phyloP scores from a whole-genome alignment of 306 rosid genomes.

The Gleditsia sinensis region DNA sequence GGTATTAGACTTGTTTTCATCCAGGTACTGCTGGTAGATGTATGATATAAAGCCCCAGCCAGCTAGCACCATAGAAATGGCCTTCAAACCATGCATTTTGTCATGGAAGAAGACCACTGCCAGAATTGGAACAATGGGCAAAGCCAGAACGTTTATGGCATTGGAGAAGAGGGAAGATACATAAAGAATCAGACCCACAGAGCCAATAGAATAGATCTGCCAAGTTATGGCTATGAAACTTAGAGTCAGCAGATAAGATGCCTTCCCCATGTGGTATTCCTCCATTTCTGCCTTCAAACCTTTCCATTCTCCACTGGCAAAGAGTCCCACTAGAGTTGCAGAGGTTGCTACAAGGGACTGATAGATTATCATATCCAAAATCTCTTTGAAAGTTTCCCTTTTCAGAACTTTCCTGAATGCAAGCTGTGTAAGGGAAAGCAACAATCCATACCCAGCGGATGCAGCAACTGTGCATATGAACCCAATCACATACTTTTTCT shows the following conservation, averaged over 20 bases:
- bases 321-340: slow-evolving; percentile 43
- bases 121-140: slow-evolving; percentile 53
- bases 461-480: slow-evolving; percentile 52
- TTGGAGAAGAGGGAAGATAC: slow-evolving; percentile 61
- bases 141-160: slow-evolving; percentile 44
- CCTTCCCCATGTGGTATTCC: slow-evolving; percentile 38
- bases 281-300: slow-evolving; percentile 40
- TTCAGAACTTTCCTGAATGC: slow-evolving; percentile 41
- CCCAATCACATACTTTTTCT: slow-evolving; percentile 32
- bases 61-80: slow-evolving; percentile 44
- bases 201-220: slow-evolving; percentile 40
- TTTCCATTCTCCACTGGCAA: slow-evolving; percentile 50
- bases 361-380: slow-evolving; percentile 47
- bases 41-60: slow-evolving; percentile 57
- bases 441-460: slow-evolving; percentile 48
- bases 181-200: slow-evolving; percentile 47
- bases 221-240: slow-evolving; percentile 44
- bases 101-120: slow-evolving; percentile 51
- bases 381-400: slow-evolving; percentile 30
- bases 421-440: slow-evolving; percentile 45
- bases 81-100: slow-evolving; percentile 48
- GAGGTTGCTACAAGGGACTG: slow-evolving; percentile 41
- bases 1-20: slow-evolving; percentile 3
- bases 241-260: slow-evolving; percentile 38
- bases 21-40: slow-evolving; percentile 48